Base-by-base conservation (phyloP, 176 grass and related monocot genomes). In the Stipa capillata region DNA sequence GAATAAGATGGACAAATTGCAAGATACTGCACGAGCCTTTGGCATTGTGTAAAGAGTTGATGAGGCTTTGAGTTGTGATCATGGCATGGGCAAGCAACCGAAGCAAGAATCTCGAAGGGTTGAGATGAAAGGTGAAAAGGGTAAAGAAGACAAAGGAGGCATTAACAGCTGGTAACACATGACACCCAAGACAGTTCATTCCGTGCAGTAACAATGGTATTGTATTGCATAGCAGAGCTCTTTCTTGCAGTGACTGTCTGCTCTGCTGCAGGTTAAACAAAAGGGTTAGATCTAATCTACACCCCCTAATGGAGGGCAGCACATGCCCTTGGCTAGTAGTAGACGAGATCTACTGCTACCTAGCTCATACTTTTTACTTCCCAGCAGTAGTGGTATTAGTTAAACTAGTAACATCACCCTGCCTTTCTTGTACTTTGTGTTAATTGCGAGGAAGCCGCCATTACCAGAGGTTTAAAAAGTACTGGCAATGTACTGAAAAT, bases 141-240 rank as follows among this genome's bases (percentile, higher is more conserved):
- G 24, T 63, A 59, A 83, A 88, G 49, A 51, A 73, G 78, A 55
- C 59, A 79, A 84, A 57, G 40, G 47, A 34, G 61, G 8, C 50
- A 75, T n/a, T 67, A n/a, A 79, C 75, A 84, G 69, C 81, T 89
- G 76, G 60, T 80, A 50, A 79, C 86, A 79, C 86, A 87, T 83
- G 82, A 76, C 69, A 76, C 27, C 10, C 69, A 76, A 33, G 79
- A 45, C 52, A 84, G 69, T 73, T 89, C 81, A 78, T 74, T 53
- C 69, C 61, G 59, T 1, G 77, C 70, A 37, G 76, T 69, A 51
- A 76, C 27, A 75, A 62, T 29, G 10, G 18, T 68, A 54, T 20
- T 67, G 77, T 67, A 51, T 2, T 51, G 33, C 9, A 14, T 16
- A 68, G 21, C 8, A 28, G 28, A 56, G 13, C 58, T 43, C 47